Base-by-base conservation (phyloP, 352 stramenopile genomes). In the Pythium phragmitis region DNA sequence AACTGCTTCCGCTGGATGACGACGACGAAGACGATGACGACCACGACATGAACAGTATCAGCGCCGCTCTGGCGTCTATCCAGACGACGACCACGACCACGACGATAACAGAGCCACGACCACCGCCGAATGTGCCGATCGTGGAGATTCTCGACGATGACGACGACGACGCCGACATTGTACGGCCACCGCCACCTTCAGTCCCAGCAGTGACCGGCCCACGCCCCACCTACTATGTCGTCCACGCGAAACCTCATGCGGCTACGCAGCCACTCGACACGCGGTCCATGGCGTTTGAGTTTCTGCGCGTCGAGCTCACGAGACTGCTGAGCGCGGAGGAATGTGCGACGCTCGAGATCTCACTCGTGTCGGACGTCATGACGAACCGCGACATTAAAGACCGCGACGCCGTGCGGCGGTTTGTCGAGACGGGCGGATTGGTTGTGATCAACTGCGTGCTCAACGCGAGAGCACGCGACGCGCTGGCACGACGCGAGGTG, bases 331-430 rank as follows among this genome's bases (percentile, higher is more conserved):
- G 90, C 34, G 54, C 43, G 46, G 69, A 63, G 58, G 52, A 26
- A 70, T 88, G 49, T 72, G 74, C 26, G 69, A 37, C 74, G 41
- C 51, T 62, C 41, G 88, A 84, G 59, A 77, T 68, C 37, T 53
- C 72, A 28, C 63, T 88, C 36, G 79, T 89, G 26, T 83, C 82
- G 37, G 78, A 85, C 37, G 63, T 89, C 33, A 68, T 92, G n/a
- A 52, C 61, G 8, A 90, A 92, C 46, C 51, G 67, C 28, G 65
- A 72, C 53, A 64, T 72, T 41, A 72, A 85, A 63, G 76, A 86
- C 55, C 79, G 79, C 17, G 83, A 87, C 46, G 78, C 83, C 4
- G 72, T 90, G 41, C 72, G 76, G 45, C 78, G 83, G 30, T 92
- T 92, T 46, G 70, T 86, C 21, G 70, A 88, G 4, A 72, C 73